Evolutionary conservation across 2,329 filamentous ascomycete species (phyloP), one percentile per base, ranked within the genome.

Genomic region (Colletotrichum caudatum): DNA sequence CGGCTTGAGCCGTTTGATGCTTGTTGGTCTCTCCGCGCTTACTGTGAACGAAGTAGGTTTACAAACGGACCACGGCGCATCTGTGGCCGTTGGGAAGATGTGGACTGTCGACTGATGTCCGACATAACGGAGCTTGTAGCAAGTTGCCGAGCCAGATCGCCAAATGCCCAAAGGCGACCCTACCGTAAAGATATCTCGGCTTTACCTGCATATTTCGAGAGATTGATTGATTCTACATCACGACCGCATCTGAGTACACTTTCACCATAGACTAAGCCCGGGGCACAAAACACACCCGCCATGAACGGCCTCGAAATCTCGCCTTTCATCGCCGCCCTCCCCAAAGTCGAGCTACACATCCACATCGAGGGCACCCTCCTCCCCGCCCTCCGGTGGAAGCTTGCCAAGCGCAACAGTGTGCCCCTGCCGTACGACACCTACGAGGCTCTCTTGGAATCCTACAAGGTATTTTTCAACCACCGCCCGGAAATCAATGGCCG

Each of bases 291-390:
- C 26, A 12, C 11, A 37, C 35, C 12, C 67, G 74, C 8, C 33
- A 80, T 80, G 78, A 76, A 79, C 69, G 74, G 76, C 63, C 76
- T 80, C 12, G 69, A 70, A 26, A 74, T 81, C 39, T 79, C 77
- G 46, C 76, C 82, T 18, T 90, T 93, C 78, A 85, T 94, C 50
- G 81, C 83, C 62, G 85, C 86, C 29, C 87, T 95, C 35, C 93
- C 93, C 74, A 95, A 95, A 84, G 93, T 91, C 81, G 93, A 95
- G 79, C 92, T 94, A 78, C 93, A 95, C 81, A 88, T 95, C 66
- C 93, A 95, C 79, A 86, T 95, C 37, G 93, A 95, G 81, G 93
- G 93, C 64, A 91, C 91, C 14, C 86, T 95, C 46, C 90, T 90
- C 44, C 92, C 93, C 0, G 82, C 86, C 63, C 84, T 94, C 44